Evolutionary conservation across 352 stramenopile genomes (phyloP), one percentile per base, ranked within the genome.

Genomic region (Plasmopara viticola): DNA sequence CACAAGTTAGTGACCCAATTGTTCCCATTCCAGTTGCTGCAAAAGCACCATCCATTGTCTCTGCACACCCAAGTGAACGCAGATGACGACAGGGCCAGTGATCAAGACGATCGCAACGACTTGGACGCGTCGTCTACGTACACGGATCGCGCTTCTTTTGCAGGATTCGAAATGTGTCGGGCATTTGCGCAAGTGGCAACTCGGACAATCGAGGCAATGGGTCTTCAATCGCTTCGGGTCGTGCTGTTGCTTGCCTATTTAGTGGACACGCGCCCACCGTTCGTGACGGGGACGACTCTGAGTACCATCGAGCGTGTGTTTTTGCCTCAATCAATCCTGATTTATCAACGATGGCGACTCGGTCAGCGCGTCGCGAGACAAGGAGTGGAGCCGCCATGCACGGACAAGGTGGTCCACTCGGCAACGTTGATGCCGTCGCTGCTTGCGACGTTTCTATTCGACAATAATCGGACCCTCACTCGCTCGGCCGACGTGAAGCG

Each of bases 261-360:
- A 15, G 63, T 76, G 2, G 79, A 90, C 33, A 71, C 73, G 5
- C 70, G 76, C 30, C 65, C 76, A 5, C 59, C 68, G 0, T 88
- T 88, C 44, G 25, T 90, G 44, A 67, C 62, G 12, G 63, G 67
- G 15, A 42, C 55, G 3, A 73, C 65, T 0, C 35, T 90, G 38
- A 68, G 60, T 18, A 62, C 65, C 8, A 69, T 88, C 9, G 51
- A 78, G 29, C 66, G 62, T 6, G 55, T 70, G 12, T 69, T 79
- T 30, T 33, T 90, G 8, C 75, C 77, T 0, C 76, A 80, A 33
- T 64, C 77, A 1, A 87, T 90, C 44, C 75, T 66, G 0, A 68
- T 84, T 14, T 88, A 88, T 50, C 79, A 86, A 58, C 74, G 73
- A 25, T 90, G 77, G 77, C 64, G 66, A n/a, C 60, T 87, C n/a